Base-by-base conservation (phyloP, 2,329 filamentous ascomycete species). In the Huntiella savannae region DNA sequence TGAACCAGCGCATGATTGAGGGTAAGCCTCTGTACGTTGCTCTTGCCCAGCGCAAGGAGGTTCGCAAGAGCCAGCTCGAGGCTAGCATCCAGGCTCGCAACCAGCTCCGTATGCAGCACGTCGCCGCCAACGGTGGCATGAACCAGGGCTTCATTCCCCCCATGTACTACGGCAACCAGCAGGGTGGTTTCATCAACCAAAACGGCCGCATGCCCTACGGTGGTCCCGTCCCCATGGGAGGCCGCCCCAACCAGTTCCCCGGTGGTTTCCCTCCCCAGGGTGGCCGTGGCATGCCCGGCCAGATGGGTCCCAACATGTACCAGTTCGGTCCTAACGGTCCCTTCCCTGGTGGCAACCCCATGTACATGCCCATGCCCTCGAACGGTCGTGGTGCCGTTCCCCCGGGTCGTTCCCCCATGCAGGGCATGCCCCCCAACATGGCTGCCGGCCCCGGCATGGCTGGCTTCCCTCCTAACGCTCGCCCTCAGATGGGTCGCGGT, bases 1-100 rank as follows among this genome's bases (percentile, higher is more conserved):
- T 96, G 85, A 98, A 98, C 73, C 88, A 96, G 73, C 86, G 91
- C 65, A 98, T 98, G 91, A 73, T 96, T 55, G 82, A 87, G 63
- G 76, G 75, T 69, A 98, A 98, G 78, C 91, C 91, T 49, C 74
- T 98, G 51, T 98, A 98, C 61, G 91, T 98, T 58, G 91, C 91
- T 57, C 77, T 98, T 54, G 91, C 91, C 53, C 91, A 98, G 74
- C 88, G 91, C 68, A 98, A 98, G 78, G 91, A 98, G 67, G 88
- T 98, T 58, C 87, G 91, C 67, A 94, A 95, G 77, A 94, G 79
- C 70, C 91, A 96, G 73, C 84, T 98, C 56, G 91, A 98, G 73
- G 88, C 88, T 58, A 95, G 85, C 67, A 98, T 98, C 65, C 91
- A 96, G 70, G 88, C 91, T 64, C 86, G 91, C 65, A 96, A 96